Base-by-base conservation (phyloP, 192 early-diverging fungal genomes). In the Podila minutissima region DNA sequence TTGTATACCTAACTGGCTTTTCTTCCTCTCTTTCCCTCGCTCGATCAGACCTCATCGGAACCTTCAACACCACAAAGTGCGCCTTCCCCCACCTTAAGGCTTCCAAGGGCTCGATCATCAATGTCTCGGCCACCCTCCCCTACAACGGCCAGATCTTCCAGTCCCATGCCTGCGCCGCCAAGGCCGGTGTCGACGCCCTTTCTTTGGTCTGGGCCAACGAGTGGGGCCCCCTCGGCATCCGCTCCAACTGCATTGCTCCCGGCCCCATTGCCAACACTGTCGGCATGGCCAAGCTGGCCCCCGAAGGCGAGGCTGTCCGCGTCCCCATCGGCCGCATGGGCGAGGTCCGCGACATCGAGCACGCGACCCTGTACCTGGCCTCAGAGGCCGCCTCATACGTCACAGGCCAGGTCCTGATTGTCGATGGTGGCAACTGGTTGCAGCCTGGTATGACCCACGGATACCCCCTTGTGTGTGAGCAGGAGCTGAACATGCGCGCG, bases 11-110 rank as follows among this genome's bases (percentile, higher is more conserved):
- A 53, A 10, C 53, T 24, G 20, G 7, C 20, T 55, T 26, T n/a
- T 53, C 0, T n/a, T 53, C 50, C 50, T n/a, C 15, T 53, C 17
- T 24, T 0, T 55, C 53, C 3, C 24, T 55, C n/a, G 4, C n/a
- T 12, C n/a, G 5, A 55, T 10, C 11, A 55, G 53, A 92, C 82
- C 81, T 90, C 22, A 78, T 92, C 31, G 93, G 94, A 13, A 94
- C 94, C 33, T 95, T 92, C 85, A 93, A 94, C 83, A 85, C 91
- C 13, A 89, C 89, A 67, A 94, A 93, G 82, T 90, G 90, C 41
- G 87, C 88, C 33, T 86, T 93, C 59, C 88, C 89, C 20, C 78
- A 92, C 61, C 81, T 95, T 48, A 95, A 95, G 75, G 76, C 82
- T 38, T 74, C 88, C 59, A 89, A 89, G 64, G 93, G 92, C 13